Evolutionary conservation across 371 early-diverging fungal genomes (phyloP).

Genomic region (Coemansia sp.): DNA sequence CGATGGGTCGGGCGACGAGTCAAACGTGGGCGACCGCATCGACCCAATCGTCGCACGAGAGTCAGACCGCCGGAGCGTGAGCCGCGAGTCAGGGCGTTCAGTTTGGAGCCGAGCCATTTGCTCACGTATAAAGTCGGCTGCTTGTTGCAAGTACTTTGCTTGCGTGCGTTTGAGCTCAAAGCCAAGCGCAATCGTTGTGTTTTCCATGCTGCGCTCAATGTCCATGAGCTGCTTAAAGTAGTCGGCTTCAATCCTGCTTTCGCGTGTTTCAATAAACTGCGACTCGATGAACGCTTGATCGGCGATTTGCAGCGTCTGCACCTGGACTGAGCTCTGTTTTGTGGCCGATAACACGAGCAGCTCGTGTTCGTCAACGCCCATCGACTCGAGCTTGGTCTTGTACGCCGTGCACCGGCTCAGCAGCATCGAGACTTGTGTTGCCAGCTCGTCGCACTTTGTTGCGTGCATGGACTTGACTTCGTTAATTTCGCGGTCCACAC

Average conservation of each 20-base stretch:
- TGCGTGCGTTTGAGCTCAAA: slow-evolving; percentile 50
- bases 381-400: slow-evolving; percentile 1
- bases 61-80: slow-evolving; percentile 11
- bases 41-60: background rate
- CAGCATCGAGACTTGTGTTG: slow-evolving; percentile 28
- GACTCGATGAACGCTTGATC: slow-evolving; percentile 45
- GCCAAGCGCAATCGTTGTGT: slow-evolving; percentile 47
- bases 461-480: slow-evolving; percentile 46
- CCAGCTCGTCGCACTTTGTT: slow-evolving; percentile 41
- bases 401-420: slow-evolving; percentile 25
- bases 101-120: slow-evolving; percentile 42
- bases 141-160: slow-evolving; percentile 45
- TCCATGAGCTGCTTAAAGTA: slow-evolving; percentile 49
- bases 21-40: background rate
- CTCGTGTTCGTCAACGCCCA: slow-evolving; percentile 30
- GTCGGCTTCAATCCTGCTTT: slow-evolving; percentile 42
- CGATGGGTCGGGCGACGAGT: slow-evolving; percentile 3
- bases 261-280: slow-evolving; percentile 47
- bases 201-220: slow-evolving; percentile 48
- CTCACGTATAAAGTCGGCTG: slow-evolving; percentile 48
- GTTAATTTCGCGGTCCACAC: slow-evolving; percentile 39
- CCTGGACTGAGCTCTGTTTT: background rate
- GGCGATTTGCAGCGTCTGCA: slow-evolving; percentile 12
- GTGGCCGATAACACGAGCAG: slow-evolving; percentile 19
- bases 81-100: slow-evolving; percentile 28